Conservation (phyloP, 371 early-diverging fungal genomes). For the Blyttiomyces sp. region DNA sequence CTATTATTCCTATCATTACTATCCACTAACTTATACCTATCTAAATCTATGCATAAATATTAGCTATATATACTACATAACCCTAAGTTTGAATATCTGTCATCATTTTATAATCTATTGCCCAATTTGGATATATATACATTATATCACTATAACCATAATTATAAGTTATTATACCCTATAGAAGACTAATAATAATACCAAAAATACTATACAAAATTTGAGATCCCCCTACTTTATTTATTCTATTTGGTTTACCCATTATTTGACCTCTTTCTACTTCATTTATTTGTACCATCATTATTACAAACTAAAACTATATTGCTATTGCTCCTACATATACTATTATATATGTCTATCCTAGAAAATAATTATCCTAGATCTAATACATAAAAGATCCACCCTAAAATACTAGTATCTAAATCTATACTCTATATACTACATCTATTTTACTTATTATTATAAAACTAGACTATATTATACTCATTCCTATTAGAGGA, state of each 20-base stretch:
- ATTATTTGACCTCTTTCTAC: neutral
- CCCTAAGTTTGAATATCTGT: conserved; percentile 7
- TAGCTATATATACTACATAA: conserved; percentile 27
- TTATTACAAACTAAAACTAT: no score
- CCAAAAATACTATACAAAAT: neutral
- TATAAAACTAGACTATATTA: neutral
- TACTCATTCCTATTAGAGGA: neutral
- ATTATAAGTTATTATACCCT: conserved; percentile 25
- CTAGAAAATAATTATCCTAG: neutral
- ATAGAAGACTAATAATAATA: neutral
- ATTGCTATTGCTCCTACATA: neutral
- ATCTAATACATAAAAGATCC: neutral
- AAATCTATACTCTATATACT: neutral
- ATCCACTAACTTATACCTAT: conserved; percentile 41
- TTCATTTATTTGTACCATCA: no score
- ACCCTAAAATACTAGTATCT: neutral
- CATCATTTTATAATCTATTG: conserved; percentile 11
- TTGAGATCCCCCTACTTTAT: neutral
- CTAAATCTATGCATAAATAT: conserved; percentile 30
- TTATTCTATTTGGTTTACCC: neutral
- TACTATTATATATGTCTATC: neutral
- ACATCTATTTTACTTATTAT: neutral
- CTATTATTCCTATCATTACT: conserved; percentile 44
- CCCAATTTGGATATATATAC: neutral
- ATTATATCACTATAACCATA: conserved; percentile 22